Evolutionary conservation across 1,284 basidiomycete genomes (phyloP).

Genomic region (Cystobasidiaceae sp.): DNA sequence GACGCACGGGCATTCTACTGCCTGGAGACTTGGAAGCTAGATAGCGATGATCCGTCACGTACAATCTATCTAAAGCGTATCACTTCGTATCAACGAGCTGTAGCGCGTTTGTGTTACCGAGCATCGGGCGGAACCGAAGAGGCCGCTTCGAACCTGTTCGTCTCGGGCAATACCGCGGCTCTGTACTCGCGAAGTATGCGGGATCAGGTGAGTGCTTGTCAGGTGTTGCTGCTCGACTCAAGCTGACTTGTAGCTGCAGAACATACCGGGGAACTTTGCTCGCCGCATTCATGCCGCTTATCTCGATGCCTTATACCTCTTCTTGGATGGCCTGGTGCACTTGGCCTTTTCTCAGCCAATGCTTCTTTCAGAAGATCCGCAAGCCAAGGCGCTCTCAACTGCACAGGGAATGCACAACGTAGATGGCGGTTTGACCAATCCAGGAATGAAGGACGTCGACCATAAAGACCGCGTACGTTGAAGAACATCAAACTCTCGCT

Average conservation of each 20-base stretch:
- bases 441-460: constrained; percentile 43
- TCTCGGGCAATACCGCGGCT: constrained; percentile 7
- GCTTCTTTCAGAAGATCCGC: constrained; percentile 21
- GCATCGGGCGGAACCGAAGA: constrained; percentile 71
- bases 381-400: too few relatives aligned
- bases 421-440: too few relatives aligned
- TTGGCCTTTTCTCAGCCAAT: constrained; percentile 66
- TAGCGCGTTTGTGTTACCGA: constrained; percentile 73
- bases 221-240: neutral
- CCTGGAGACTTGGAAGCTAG: constrained; percentile 78
- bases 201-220: neutral
- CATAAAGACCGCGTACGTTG: constrained; percentile 42
- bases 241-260: neutral
- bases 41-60: constrained; percentile 50
- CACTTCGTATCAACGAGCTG: constrained; percentile 74
- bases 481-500: neutral
- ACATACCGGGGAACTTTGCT: constrained; percentile 40
- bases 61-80: constrained; percentile 63
- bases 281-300: constrained; percentile 78
- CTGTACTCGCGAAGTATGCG: constrained; percentile 3
- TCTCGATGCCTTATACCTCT: constrained; percentile 78
- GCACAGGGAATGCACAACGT: too few relatives aligned
- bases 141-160: constrained; percentile 31
- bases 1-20: constrained; percentile 79
- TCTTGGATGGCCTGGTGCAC: constrained; percentile 81